Conservation (phyloP, 495 filamentous ascomycete genomes). For the Penicillium pancosmium region DNA sequence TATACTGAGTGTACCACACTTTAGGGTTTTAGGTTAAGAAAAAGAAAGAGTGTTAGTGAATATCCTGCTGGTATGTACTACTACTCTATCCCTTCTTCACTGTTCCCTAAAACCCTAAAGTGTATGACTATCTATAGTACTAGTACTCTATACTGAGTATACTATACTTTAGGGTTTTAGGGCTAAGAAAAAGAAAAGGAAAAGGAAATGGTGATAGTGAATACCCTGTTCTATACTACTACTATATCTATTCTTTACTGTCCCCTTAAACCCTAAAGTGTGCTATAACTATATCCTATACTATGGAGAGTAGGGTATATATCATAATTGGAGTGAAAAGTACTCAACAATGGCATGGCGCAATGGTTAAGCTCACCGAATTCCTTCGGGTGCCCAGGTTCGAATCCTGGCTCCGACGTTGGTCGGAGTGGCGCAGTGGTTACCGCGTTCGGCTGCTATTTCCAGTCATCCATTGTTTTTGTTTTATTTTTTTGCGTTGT, state of each 20-base stretch:
- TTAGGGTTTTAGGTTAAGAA: too few relatives aligned
- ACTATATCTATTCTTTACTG: not conserved
- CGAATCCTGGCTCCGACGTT: conserved; percentile 8
- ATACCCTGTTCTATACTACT: not conserved
- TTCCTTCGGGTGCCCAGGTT: conserved; percentile 8
- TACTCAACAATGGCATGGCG: conserved; percentile 4
- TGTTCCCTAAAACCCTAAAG: too few relatives aligned
- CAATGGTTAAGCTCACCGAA: conserved; percentile 7
- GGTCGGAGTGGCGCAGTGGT: conserved; percentile 8
- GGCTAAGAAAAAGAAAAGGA: too few relatives aligned
- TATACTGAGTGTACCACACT: too few relatives aligned
- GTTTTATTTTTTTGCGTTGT: not conserved
- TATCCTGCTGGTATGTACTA: too few relatives aligned
- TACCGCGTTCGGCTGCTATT: conserved; percentile 8
- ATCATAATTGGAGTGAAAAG: not conserved
- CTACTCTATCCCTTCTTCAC: too few relatives aligned
- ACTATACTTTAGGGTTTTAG: too few relatives aligned
- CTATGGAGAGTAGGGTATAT: not conserved
- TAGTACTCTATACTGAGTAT: too few relatives aligned
- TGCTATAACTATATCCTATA: too few relatives aligned
- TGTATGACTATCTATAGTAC: too few relatives aligned
- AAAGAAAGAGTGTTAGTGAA: too few relatives aligned
- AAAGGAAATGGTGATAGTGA: too few relatives aligned
- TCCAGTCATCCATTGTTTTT: conserved; percentile 4
- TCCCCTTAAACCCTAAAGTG: not conserved